Conservation (phyloP, 2,329 filamentous ascomycete species). For the Neophaeococcomyces aloes region DNA sequence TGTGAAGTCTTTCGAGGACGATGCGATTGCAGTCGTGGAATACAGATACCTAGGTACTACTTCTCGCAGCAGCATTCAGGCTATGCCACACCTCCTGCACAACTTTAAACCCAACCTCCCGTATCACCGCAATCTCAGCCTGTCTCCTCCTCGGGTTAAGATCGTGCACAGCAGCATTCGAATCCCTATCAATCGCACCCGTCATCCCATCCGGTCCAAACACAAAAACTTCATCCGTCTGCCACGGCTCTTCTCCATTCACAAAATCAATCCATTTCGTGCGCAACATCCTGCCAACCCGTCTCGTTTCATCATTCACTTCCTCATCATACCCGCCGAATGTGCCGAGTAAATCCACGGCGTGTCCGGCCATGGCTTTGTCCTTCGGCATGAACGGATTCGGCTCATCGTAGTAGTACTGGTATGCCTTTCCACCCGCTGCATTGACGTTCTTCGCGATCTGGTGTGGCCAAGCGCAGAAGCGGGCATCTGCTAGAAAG, state of each 20-base stretch:
- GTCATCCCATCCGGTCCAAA: slow-evolving; percentile 4
- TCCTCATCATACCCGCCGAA: slow-evolving; percentile 6
- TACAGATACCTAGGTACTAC: background rate
- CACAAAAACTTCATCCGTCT: background rate
- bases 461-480: background rate
- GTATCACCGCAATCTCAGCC: background rate
- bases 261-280: slow-evolving; percentile 8
- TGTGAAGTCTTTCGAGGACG: no score
- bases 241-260: slow-evolving; percentile 6
- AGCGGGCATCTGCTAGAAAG: slow-evolving; percentile 1
- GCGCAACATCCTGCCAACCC: slow-evolving; percentile 1
- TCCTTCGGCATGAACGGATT: slow-evolving; percentile 2
- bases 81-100: background rate
- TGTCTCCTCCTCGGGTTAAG: slow-evolving; percentile 1
- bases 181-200: slow-evolving; percentile 5
- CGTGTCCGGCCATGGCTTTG: background rate
- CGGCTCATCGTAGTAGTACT: slow-evolving; percentile 4
- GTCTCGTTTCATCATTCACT: background rate
- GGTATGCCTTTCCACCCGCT: slow-evolving; percentile 1
- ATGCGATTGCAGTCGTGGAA: background rate
- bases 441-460: slow-evolving; percentile 4
- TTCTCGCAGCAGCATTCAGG: background rate
- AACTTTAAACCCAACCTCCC: background rate
- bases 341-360: slow-evolving; percentile 1
- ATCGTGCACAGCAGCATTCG: slow-evolving; percentile 4